These are phyloP conservation scores for Calonectria pseudoreteaudii DNA, from an alignment of 2,329 filamentous ascomycete genomes.

Conservation along the genomic window DNA sequence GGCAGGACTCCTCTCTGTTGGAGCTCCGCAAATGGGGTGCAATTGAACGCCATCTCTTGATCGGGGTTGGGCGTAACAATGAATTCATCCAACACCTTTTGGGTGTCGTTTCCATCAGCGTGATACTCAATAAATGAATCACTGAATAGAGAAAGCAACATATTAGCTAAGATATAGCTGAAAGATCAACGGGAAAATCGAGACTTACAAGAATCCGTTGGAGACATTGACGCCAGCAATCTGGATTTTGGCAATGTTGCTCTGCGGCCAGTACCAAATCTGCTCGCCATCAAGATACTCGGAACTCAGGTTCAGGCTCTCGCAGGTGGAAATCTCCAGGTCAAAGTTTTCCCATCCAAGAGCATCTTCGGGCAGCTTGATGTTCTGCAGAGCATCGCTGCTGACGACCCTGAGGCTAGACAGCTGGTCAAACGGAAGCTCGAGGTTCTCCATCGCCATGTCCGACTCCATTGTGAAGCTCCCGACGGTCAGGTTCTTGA, in stretches of 20 bases:
- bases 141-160: not conserved
- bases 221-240: constrained; percentile 13
- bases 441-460: not conserved
- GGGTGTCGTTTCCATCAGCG: constrained; percentile 16
- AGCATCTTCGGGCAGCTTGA: constrained; percentile 22
- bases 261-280: constrained; percentile 32
- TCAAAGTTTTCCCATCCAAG: constrained; percentile 23
- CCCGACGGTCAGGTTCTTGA: constrained; percentile 22
- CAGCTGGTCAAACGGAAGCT: constrained; percentile 23
- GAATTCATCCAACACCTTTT: constrained; percentile 24
- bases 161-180: not conserved
- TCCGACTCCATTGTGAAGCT: not conserved
- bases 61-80: not conserved
- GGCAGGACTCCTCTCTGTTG: constrained; percentile 16
- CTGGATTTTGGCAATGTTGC: constrained; percentile 20
- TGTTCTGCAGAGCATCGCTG: constrained; percentile 11
- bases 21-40: constrained; percentile 30
- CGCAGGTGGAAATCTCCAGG: not conserved
- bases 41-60: constrained; percentile 19
- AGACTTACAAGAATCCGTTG: constrained; percentile 32
- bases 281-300: constrained; percentile 23
- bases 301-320: constrained; percentile 23
- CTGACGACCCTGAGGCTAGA: not conserved
- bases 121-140: constrained; percentile 26
- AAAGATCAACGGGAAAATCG: not conserved